Conservation (phyloP, 768 basidiomycete species). For the Thelephora ganbajun region DNA sequence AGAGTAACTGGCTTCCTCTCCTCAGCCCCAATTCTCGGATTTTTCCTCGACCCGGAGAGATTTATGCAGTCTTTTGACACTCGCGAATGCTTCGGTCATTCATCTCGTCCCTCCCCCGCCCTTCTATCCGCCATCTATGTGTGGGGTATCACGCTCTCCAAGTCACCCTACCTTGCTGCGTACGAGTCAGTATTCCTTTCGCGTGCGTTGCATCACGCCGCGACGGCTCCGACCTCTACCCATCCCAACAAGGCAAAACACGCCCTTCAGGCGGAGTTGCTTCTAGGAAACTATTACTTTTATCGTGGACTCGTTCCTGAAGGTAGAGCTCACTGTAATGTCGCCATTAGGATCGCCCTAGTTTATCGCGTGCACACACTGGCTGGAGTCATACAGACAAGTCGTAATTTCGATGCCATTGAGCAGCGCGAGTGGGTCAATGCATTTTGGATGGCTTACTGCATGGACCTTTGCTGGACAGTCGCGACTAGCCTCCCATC, state of each 20-base stretch:
- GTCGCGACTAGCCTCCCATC: slow-evolving; percentile 10
- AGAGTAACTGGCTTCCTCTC: slow-evolving; percentile 49
- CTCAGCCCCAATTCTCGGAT: slow-evolving; percentile 44
- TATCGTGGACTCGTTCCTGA: slow-evolving; percentile 15
- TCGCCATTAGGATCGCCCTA: slow-evolving; percentile 16
- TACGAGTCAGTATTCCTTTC: slow-evolving; percentile 28
- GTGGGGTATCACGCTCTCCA: slow-evolving; percentile 19
- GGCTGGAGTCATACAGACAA: background rate
- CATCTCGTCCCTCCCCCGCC: slow-evolving; percentile 15
- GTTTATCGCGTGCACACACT: slow-evolving; percentile 14
- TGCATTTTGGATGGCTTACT: slow-evolving; percentile 16
- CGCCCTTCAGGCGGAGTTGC: slow-evolving; percentile 19
- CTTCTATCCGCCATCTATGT: slow-evolving; percentile 31
- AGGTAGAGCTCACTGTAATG: slow-evolving; percentile 17
- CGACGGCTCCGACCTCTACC: slow-evolving; percentile 4
- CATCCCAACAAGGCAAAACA: slow-evolving; percentile 23
- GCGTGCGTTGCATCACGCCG: slow-evolving; percentile 29
- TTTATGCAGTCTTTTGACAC: slow-evolving; percentile 23
- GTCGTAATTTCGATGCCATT: slow-evolving; percentile 6
- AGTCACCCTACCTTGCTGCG: slow-evolving; percentile 10
- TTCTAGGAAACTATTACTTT: slow-evolving; percentile 19
- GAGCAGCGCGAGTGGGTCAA: slow-evolving; percentile 13
- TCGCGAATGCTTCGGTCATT: slow-evolving; percentile 12
- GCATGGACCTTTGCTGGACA: slow-evolving; percentile 14
- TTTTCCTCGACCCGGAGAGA: slow-evolving; percentile 44